A percentile compares a stretch with the other conserved stretches of the same genome.
Conservation (phyloP, 1,284 basidiomycete species). For the Sporisorium graminicola region DNA sequence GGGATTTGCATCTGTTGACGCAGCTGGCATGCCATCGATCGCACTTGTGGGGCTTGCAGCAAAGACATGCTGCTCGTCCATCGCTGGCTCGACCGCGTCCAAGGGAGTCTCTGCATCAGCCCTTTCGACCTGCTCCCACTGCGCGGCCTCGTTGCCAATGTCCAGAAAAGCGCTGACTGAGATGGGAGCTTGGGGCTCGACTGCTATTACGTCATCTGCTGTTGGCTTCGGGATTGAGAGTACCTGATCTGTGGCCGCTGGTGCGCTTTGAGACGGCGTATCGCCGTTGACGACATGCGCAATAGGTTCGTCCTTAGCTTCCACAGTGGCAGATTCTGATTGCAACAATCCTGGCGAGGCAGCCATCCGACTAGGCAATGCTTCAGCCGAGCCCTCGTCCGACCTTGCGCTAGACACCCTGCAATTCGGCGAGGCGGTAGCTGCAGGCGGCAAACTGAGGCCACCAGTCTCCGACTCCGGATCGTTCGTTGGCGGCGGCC, state of each 20-base stretch:
- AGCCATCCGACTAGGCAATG: too few relatives aligned
- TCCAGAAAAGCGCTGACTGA: slow-evolving; percentile 16
- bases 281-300: neutral
- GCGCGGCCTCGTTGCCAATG: slow-evolving; percentile 1
- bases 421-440: neutral
- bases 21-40: slow-evolving; percentile 34
- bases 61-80: neutral
- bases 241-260: neutral
- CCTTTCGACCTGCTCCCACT: slow-evolving; percentile 13
- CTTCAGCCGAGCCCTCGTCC: too few relatives aligned
- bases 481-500: too few relatives aligned
- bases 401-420: neutral
- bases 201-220: neutral
- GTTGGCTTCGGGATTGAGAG: neutral
- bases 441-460: slow-evolving; percentile 5
- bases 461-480: neutral
- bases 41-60: slow-evolving; percentile 3
- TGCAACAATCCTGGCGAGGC: neutral
- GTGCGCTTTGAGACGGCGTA: neutral
- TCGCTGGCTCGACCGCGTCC: neutral
- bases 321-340: neutral
- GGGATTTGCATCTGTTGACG: slow-evolving; percentile 15
- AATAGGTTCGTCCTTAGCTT: neutral
- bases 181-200: slow-evolving; percentile 7
- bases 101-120: neutral